These are phyloP conservation scores for Wickerhamiella galacta DNA, from an alignment of 805 yeast species.

Conservation along the genomic window DNA sequence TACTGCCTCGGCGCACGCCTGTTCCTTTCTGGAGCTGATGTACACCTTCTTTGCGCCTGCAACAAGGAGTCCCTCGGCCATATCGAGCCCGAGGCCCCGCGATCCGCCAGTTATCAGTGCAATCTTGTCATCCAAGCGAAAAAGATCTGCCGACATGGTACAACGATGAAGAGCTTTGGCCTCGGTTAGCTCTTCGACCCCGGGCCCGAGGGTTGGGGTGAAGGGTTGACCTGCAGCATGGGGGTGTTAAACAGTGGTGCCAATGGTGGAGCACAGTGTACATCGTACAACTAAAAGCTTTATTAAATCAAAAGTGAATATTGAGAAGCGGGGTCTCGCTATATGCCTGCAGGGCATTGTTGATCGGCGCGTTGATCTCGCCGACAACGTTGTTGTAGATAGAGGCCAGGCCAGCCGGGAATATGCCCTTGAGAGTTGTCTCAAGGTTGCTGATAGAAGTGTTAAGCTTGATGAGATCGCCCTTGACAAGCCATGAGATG, in stretches of 20 bases:
- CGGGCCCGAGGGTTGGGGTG: background rate
- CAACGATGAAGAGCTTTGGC: too few relatives aligned
- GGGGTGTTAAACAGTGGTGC: background rate
- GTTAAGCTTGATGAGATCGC: conserved; percentile 31
- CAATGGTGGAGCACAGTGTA: background rate
- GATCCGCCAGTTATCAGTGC: conserved; percentile 63
- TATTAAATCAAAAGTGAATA: background rate
- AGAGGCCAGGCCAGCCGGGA: background rate
- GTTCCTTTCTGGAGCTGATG: conserved; percentile 45
- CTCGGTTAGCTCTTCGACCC: too few relatives aligned
- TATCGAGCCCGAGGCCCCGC: conserved; percentile 53
- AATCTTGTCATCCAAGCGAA: conserved; percentile 38
- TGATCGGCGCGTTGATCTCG: background rate
- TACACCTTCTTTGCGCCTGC: conserved; percentile 48
- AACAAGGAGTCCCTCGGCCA: conserved; percentile 45
- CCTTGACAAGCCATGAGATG: conserved; percentile 3
- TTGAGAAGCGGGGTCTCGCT: background rate
- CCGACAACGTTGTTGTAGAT: conserved; percentile 1
- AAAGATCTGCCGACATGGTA: conserved; percentile 9
- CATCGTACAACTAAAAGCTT: background rate
- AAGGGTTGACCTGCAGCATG: background rate
- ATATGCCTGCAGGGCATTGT: conserved; percentile 1
- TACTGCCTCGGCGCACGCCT: conserved; percentile 45
- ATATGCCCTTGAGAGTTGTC: background rate
- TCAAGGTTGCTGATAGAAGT: background rate